Conservation (phyloP, 352 stramenopile species). For the Phytopythium litorale region DNA sequence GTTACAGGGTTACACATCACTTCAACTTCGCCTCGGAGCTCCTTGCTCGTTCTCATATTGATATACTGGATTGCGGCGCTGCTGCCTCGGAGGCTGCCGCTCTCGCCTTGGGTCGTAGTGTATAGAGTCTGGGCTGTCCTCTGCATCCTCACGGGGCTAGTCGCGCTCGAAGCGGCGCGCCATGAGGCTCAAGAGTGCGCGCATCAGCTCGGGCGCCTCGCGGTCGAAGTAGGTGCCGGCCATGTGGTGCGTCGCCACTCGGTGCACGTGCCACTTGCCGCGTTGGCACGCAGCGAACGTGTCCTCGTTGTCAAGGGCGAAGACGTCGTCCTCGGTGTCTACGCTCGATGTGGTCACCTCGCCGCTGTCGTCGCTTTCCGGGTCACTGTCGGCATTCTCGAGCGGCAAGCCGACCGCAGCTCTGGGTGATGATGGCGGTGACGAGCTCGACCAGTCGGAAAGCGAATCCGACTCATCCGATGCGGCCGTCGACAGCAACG, state of each 20-base stretch:
- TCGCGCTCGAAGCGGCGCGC: slow-evolving; percentile 32
- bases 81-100: too few relatives aligned
- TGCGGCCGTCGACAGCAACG: slow-evolving; percentile 46
- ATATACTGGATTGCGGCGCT: too few relatives aligned
- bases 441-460: slow-evolving; percentile 7
- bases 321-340: not conserved
- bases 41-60: too few relatives aligned
- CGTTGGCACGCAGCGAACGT: slow-evolving; percentile 11
- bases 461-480: slow-evolving; percentile 18
- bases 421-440: slow-evolving; percentile 1
- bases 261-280: slow-evolving; percentile 59
- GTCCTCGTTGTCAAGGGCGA: slow-evolving; percentile 18
- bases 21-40: too few relatives aligned
- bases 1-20: too few relatives aligned
- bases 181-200: slow-evolving; percentile 61
- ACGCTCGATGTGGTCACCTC: not conserved
- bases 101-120: too few relatives aligned
- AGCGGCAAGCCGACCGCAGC: not conserved
- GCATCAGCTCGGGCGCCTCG: slow-evolving; percentile 47
- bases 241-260: slow-evolving; percentile 68
- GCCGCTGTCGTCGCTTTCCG: not conserved
- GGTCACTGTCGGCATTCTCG: not conserved
- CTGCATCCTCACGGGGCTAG: not conserved
- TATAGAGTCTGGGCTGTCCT: not conserved
- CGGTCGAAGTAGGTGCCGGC: slow-evolving; percentile 58